A percentile compares a stretch with the other conserved stretches of the same genome.
Evolutionary conservation across 306 rosid genomes (phyloP).

Genomic region (Glycine latifolia): DNA sequence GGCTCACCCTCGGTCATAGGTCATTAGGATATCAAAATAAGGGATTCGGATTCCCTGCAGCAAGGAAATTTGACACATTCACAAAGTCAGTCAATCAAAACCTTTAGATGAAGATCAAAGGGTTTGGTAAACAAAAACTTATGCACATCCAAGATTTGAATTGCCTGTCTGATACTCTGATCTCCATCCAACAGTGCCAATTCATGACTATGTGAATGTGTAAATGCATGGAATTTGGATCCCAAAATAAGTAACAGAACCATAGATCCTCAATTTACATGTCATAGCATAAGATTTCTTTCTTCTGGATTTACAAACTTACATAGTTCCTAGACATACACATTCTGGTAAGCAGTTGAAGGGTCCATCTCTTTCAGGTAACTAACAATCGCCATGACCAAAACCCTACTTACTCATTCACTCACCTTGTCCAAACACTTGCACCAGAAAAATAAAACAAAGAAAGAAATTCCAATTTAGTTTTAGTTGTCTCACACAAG

Average conservation of each 20-base stretch:
- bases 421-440: neutral
- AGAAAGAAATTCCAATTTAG: neutral
- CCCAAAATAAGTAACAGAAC: constrained; percentile 2
- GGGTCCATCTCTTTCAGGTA: neutral
- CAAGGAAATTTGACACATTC: neutral
- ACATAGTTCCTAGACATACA: neutral
- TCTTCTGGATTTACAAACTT: neutral
- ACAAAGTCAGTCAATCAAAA: neutral
- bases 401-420: neutral
- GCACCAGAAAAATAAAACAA: neutral
- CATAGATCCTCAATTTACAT: constrained; percentile 26
- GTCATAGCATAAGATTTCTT: constrained; percentile 8
- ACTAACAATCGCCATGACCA: neutral
- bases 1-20: neutral
- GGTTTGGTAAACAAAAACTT: no score
- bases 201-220: neutral
- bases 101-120: neutral
- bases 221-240: neutral
- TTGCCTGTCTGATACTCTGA: no score
- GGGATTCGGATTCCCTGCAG: neutral
- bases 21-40: constrained; percentile 27
- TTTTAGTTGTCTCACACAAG: constrained; percentile 15
- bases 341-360: constrained; percentile 13
- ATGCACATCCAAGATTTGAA: no score
- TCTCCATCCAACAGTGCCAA: no score